Evolutionary conservation across 176 grass and related monocot genomes (phyloP).

Genomic region (Rhynchospora breviuscula): DNA sequence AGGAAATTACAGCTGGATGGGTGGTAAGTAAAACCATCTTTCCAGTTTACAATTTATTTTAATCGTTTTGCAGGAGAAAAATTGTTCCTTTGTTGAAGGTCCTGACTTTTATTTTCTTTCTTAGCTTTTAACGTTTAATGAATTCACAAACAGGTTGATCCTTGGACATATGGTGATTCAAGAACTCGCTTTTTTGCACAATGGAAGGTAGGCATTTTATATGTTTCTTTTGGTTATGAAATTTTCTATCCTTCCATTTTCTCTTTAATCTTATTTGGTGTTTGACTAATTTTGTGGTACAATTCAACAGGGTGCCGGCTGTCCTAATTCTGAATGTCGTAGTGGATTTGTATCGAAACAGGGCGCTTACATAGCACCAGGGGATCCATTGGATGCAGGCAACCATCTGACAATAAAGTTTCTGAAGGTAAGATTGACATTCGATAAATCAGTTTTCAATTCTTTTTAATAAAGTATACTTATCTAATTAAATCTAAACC

Average conservation of each 20-base stretch:
- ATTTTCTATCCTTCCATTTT: background rate
- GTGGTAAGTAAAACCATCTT: background rate
- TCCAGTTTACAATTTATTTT: background rate
- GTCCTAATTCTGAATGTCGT: background rate
- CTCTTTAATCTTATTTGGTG: background rate
- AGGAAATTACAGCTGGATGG: background rate
- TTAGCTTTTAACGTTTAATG: background rate
- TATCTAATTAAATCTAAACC: background rate
- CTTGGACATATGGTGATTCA: slow-evolving; percentile 2
- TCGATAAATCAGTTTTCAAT: background rate
- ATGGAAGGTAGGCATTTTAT: background rate
- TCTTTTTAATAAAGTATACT: background rate
- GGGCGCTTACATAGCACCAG: background rate
- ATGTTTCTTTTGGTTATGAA: background rate
- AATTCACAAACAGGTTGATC: slow-evolving; percentile 6
- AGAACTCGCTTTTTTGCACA: background rate
- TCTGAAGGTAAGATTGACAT: background rate
- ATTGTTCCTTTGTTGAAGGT: background rate
- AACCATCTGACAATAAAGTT: slow-evolving; percentile 13
- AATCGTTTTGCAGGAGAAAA: background rate
- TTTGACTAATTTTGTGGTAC: background rate
- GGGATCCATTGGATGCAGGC: background rate
- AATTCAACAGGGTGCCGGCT: background rate
- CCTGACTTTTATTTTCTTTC: background rate
- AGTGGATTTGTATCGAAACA: background rate